A percentile compares a stretch with the other conserved stretches of the same genome.
Evolutionary conservation across 345 rosid species (phyloP).

Genomic region (Combretum micranthum): DNA sequence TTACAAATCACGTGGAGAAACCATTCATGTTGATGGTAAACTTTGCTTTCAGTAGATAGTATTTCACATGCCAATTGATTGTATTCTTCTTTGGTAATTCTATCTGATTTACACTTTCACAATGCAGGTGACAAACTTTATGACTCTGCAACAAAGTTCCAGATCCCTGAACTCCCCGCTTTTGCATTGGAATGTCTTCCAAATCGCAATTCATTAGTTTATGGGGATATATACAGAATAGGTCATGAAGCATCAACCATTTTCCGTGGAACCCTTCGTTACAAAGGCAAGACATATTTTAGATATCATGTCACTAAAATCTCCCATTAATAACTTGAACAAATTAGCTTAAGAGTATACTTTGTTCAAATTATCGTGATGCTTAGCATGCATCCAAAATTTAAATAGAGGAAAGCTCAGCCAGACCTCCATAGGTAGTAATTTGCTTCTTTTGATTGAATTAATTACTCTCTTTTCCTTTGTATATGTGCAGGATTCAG

Average conservation of each 20-base stretch:
- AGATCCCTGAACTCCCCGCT: constrained; percentile 80
- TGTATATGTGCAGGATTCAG: constrained; percentile 51
- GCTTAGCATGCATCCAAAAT: too few relatives aligned
- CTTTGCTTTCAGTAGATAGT: neutral
- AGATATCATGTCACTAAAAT: constrained; percentile 1
- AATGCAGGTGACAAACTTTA: constrained; percentile 60
- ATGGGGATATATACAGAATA: constrained; percentile 72
- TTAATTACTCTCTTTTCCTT: neutral
- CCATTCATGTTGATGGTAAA: constrained; percentile 60
- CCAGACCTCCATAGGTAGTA: too few relatives aligned
- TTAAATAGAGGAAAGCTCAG: too few relatives aligned
- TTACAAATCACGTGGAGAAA: constrained; percentile 46
- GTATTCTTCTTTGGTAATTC: neutral
- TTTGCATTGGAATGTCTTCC: constrained; percentile 93
- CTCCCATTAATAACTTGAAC: neutral
- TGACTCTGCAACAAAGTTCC: constrained; percentile 57
- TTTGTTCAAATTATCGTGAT: too few relatives aligned
- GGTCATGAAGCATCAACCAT: constrained; percentile 68
- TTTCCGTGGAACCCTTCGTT: constrained; percentile 91
- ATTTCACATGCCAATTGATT: neutral
- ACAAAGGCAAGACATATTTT: constrained; percentile 54
- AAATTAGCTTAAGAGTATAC: too few relatives aligned
- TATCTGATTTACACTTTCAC: constrained; percentile 8
- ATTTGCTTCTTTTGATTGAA: neutral
- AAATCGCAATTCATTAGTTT: constrained; percentile 75